Evolutionary conservation across 495 filamentous ascomycete species (phyloP), one percentile per base, ranked within the genome.

Genomic region (Aspergillus egyptiacus): DNA sequence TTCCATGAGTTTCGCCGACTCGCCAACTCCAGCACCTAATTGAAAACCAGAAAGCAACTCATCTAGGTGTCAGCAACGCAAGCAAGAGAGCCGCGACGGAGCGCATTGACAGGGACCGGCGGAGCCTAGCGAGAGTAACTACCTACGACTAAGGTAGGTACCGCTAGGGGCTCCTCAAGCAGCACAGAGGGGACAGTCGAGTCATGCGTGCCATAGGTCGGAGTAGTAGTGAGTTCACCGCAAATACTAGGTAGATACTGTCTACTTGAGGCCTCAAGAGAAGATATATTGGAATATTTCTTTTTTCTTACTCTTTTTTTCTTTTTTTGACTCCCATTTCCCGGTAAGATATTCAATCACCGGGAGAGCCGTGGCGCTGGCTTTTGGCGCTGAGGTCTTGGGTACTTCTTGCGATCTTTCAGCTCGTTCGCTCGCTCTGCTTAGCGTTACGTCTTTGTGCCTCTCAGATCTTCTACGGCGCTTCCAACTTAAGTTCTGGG

Each of bases 171-270:
- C 61, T 65, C 63, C 63, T 60, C 62, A 56, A 47, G 54, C 57
- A 50, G 56, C 56, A 54, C 51, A 55, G 51, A 56, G 34, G 32
- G 49, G 59, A 55, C 56, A 60, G 66, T 71, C 65, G 69, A 60
- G 66, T 71, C 65, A 71, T 69, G 68, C 62, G 68, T 66, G 64
- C 59, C 62, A 61, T 59, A 61, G 56, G 56, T 59, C 59, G 46
- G 41, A 46, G 50, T 54, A 55, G 52, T 61, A n/a, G n/a, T n/a
- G n/a, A n/a, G n/a, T 57, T 61, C 58, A 61, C 54, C 58, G 51
- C 51, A 53, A 55, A 41, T 33, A 52, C 43, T 37, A n/a, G n/a
- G n/a, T n/a, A n/a, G n/a, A n/a, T 28, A 53, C 39, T 44, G 17
- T 19, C 17, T 37, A 9, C 38, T 40, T 13, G 32, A 36, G 34